Conservation (phyloP, 2,329 filamentous ascomycete species). For the Fusarium irregulare region DNA sequence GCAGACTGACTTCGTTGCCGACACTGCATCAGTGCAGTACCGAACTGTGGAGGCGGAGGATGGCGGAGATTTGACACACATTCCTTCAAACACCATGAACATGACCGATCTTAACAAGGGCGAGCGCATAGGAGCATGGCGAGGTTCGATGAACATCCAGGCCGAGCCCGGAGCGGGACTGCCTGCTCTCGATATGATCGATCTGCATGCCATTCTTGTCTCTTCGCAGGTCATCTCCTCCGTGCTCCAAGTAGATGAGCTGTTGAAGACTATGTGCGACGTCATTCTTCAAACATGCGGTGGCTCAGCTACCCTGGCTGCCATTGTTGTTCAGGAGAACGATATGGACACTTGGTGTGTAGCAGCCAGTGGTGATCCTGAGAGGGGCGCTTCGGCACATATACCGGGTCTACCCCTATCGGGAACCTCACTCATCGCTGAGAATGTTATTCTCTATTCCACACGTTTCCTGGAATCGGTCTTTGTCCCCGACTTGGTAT, state of each 20-base stretch:
- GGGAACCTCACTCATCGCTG: conserved; percentile 75
- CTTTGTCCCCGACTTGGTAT: conserved; percentile 78
- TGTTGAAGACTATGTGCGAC: conserved; percentile 83
- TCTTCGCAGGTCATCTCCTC: conserved; percentile 85
- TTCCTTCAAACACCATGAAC: conserved; percentile 54
- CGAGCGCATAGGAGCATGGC: conserved; percentile 72
- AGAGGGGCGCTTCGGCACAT: conserved; percentile 74
- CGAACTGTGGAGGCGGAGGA: conserved; percentile 60
- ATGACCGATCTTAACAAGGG: conserved; percentile 63
- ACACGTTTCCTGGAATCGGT: conserved; percentile 80
- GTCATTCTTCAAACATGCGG: conserved; percentile 84
- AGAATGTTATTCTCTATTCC: conserved; percentile 81
- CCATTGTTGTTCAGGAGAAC: conserved; percentile 78
- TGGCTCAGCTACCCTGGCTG: conserved; percentile 74
- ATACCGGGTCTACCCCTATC: conserved; percentile 72
- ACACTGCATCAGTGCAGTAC: conserved; percentile 64
- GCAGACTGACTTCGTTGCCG: conserved; percentile 77
- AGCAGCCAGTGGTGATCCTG: conserved; percentile 78
- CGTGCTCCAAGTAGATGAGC: conserved; percentile 78
- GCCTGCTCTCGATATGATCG: conserved; percentile 84
- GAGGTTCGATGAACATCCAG: conserved; percentile 66
- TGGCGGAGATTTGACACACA: conserved; percentile 55
- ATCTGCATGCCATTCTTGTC: conserved; percentile 80
- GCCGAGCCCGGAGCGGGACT: conserved; percentile 70
- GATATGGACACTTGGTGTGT: conserved; percentile 74